Conservation (phyloP, 2,329 filamentous ascomycete species). For the Claviceps humidiphila region DNA sequence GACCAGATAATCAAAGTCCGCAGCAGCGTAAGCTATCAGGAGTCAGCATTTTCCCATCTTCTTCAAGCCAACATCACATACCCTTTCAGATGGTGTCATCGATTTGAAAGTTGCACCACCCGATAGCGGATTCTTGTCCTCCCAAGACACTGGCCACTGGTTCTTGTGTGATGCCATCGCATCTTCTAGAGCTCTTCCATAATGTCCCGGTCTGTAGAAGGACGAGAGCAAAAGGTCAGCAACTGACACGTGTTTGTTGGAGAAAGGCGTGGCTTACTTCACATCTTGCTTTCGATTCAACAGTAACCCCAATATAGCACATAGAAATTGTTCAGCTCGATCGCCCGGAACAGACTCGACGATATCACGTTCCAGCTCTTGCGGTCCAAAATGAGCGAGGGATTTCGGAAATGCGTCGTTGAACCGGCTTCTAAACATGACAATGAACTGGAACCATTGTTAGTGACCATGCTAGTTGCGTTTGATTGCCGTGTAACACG, state of each 20-base stretch:
- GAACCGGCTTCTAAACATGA: constrained; percentile 95
- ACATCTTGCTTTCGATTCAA: constrained; percentile 97
- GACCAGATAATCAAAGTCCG: constrained; percentile 79
- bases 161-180: constrained; percentile 70
- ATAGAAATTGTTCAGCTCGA: constrained; percentile 76
- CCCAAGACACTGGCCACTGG: constrained; percentile 83
- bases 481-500: background rate
- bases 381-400: constrained; percentile 78
- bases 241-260: background rate
- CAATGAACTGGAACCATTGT: constrained; percentile 58
- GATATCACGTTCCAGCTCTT: constrained; percentile 84
- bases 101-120: constrained; percentile 69
- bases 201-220: constrained; percentile 67
- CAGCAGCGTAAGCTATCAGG: constrained; percentile 60
- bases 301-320: constrained; percentile 74
- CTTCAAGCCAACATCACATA: constrained; percentile 28
- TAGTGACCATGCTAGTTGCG: constrained; percentile 3
- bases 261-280: constrained; percentile 53
- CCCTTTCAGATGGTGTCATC: constrained; percentile 70
- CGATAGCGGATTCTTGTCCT: constrained; percentile 67
- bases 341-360: constrained; percentile 67
- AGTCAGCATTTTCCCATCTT: constrained; percentile 3
- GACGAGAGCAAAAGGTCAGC: background rate
- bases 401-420: constrained; percentile 80
- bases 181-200: constrained; percentile 86